Percentiles rank a stretch among this genome's conserved stretches.
phyloP scores from a whole-genome alignment of 768 basidiomycete genomes.

The Boletus vermiculosoides region DNA sequence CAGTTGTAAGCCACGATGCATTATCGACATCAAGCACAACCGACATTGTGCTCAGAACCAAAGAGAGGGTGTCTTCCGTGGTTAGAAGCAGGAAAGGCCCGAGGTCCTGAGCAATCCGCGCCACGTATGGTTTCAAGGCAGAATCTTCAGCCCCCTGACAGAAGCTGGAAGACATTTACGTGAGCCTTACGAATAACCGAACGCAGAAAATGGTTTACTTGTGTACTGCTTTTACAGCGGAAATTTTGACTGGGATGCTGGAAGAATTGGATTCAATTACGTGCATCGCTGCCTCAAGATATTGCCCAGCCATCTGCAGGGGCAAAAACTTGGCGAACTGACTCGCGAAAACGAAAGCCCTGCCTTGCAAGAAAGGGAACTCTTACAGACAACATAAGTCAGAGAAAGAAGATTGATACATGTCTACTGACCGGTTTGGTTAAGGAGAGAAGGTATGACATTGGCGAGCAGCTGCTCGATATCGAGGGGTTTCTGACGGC shows the following conservation, averaged over 20 bases:
- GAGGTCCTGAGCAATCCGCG: slow-evolving; percentile 75
- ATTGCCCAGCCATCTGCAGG: slow-evolving; percentile 71
- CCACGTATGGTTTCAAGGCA: slow-evolving; percentile 60
- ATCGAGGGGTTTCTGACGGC: slow-evolving; percentile 67
- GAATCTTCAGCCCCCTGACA: slow-evolving; percentile 59
- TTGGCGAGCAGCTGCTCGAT: slow-evolving; percentile 72
- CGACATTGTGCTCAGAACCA: slow-evolving; percentile 83
- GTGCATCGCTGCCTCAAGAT: slow-evolving; percentile 82
- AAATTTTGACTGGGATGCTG: slow-evolving; percentile 87
- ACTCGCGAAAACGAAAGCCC: slow-evolving; percentile 93
- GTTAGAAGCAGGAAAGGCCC: slow-evolving; percentile 79
- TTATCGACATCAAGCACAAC: slow-evolving; percentile 74
- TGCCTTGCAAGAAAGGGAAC: slow-evolving; percentile 89
- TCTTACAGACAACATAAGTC: slow-evolving; percentile 43
- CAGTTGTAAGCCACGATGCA: slow-evolving; percentile 67
- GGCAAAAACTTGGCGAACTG: slow-evolving; percentile 79
- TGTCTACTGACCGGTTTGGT: slow-evolving; percentile 57
- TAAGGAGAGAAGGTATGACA: slow-evolving; percentile 76
- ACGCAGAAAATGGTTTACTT: slow-evolving; percentile 57
- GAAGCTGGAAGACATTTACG: slow-evolving; percentile 49
- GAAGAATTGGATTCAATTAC: slow-evolving; percentile 75
- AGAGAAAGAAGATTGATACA: not conserved
- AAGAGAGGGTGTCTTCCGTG: slow-evolving; percentile 83
- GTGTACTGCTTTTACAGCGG: slow-evolving; percentile 89
- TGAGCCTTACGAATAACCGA: slow-evolving; percentile 1